Conservation (phyloP, 495 filamentous ascomycete species). For the Talaromyces stipitatus region DNA sequence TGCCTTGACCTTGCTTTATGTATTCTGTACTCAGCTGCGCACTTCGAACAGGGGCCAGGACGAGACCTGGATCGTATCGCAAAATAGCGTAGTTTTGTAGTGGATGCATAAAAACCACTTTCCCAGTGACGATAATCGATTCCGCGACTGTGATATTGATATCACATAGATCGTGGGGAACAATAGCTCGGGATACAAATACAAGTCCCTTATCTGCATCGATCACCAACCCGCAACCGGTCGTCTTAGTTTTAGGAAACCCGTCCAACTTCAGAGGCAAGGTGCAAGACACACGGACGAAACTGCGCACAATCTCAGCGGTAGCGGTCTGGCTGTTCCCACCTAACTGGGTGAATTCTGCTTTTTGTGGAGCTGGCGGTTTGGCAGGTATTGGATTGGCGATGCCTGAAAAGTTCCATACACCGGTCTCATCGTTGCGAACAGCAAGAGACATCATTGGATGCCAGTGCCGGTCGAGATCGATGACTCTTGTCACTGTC, state of each 20-base stretch:
- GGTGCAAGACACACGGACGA: slow-evolving; percentile 83
- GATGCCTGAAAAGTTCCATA: slow-evolving; percentile 92
- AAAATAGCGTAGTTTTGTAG: slow-evolving; percentile 95
- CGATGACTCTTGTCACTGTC: slow-evolving; percentile 81
- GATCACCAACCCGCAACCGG: slow-evolving; percentile 90
- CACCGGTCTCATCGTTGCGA: slow-evolving; percentile 79
- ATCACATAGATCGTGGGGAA: slow-evolving; percentile 95
- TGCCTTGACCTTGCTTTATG: slow-evolving; percentile 85
- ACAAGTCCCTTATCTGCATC: slow-evolving; percentile 95
- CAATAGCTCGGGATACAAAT: slow-evolving; percentile 82
- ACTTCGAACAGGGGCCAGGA: slow-evolving; percentile 85
- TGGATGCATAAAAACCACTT: slow-evolving; percentile 96
- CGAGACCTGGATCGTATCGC: slow-evolving; percentile 87
- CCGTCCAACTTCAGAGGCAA: slow-evolving; percentile 96
- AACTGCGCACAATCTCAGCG: slow-evolving; percentile 86
- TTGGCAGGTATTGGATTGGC: slow-evolving; percentile 68
- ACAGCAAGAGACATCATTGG: slow-evolving; percentile 89
- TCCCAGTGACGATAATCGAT: slow-evolving; percentile 89
- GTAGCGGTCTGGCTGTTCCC: slow-evolving; percentile 81
- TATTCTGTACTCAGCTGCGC: slow-evolving; percentile 74
- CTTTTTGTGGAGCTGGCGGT: slow-evolving; percentile 62
- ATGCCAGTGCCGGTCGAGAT: slow-evolving; percentile 92
- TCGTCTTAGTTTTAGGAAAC: slow-evolving; percentile 85
- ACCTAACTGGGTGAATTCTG: slow-evolving; percentile 84
- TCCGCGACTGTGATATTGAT: slow-evolving; percentile 93